Evolutionary conservation across 164 flowering plant genomes (phyloP).

Genomic region (Euptelea pleiosperma): DNA sequence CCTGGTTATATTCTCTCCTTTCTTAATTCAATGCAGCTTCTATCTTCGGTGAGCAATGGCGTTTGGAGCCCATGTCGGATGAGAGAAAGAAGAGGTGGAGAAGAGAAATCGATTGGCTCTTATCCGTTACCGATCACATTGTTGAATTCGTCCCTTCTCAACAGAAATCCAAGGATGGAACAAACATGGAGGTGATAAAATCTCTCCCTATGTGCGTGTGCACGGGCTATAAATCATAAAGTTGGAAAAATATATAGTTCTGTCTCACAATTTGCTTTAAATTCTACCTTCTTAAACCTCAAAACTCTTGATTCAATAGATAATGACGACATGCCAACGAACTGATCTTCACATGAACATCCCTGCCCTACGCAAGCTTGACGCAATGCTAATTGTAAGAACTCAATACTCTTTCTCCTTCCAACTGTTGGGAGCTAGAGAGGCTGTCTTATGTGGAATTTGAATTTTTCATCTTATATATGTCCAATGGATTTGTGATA

Average conservation of each 20-base stretch:
- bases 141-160: conserved; percentile 86
- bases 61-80: conserved; percentile 73
- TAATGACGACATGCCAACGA: conserved; percentile 83
- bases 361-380: conserved; percentile 86
- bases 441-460: background rate
- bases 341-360: conserved; percentile 79
- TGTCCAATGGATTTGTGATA: background rate
- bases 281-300: background rate
- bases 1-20: background rate
- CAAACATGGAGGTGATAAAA: conserved; percentile 56
- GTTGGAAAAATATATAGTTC: too few species aligned
- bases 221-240: too few species aligned
- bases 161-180: conserved; percentile 69
- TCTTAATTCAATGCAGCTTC: conserved; percentile 57
- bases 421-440: background rate
- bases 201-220: background rate
- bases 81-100: conserved; percentile 78
- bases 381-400: conserved; percentile 83
- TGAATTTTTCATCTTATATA: background rate
- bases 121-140: conserved; percentile 89
- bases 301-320: conserved; percentile 33
- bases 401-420: conserved; percentile 4
- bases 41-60: conserved; percentile 71
- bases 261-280: too few species aligned
- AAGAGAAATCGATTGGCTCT: conserved; percentile 83